phyloP scores from a whole-genome alignment of 257 asterid genomes.

The Salvia rosmarinus region DNA sequence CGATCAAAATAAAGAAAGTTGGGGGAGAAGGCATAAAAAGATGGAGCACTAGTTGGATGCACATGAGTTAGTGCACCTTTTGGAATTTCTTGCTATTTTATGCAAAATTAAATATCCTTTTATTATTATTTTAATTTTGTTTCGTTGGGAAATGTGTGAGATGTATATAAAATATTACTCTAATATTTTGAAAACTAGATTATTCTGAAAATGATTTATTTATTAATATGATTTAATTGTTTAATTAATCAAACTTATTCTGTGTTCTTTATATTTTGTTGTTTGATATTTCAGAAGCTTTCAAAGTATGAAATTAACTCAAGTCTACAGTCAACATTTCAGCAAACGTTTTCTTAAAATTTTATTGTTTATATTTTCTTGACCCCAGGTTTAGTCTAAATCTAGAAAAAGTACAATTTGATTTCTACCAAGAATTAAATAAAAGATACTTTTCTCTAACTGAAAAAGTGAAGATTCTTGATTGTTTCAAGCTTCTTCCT shows the following conservation, averaged over 20 bases:
- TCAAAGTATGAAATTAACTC: not conserved
- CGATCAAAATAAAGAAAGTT: conserved; percentile 37
- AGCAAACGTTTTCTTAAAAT: not conserved
- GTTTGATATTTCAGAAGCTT: not conserved
- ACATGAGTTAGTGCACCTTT: conserved; percentile 65
- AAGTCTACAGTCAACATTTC: conserved; percentile 5
- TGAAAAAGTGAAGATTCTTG: conserved; percentile 48
- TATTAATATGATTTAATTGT: not conserved
- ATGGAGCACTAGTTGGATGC: conserved; percentile 75
- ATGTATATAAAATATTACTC: conserved; percentile 26
- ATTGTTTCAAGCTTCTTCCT: conserved; percentile 39
- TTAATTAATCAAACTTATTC: not conserved
- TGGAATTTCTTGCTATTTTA: conserved; percentile 42
- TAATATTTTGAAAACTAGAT: not conserved
- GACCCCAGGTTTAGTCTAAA: conserved; percentile 31
- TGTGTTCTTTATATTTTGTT: not conserved
- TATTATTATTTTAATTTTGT: conserved; percentile 31
- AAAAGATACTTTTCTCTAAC: conserved; percentile 34
- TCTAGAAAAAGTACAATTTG: conserved; percentile 36
- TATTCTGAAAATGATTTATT: not conserved
- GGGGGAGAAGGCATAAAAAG: conserved; percentile 56
- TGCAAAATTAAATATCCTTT: conserved; percentile 16
- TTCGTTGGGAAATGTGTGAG: conserved; percentile 9
- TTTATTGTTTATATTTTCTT: conserved; percentile 15
- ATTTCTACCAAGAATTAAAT: conserved; percentile 36